These are phyloP conservation scores for Tubosaeta sp. DNA, from an alignment of 768 basidiomycete species.

Conservation along the genomic window DNA sequence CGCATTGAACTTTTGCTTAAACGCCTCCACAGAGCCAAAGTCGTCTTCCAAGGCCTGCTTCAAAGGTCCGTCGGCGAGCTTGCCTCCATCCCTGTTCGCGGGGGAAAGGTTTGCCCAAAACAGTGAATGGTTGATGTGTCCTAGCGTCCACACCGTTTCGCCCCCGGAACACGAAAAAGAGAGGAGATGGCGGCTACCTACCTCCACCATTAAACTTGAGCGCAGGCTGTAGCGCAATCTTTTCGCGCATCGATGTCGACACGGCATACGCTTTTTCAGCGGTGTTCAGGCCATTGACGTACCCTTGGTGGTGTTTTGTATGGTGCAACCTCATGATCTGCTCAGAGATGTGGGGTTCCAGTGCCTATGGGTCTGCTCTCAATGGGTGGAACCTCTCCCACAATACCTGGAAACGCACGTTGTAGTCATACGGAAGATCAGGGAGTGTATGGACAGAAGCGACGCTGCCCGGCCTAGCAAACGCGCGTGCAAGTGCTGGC, in stretches of 20 bases:
- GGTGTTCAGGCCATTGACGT: conserved; percentile 92
- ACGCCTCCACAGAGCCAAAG: conserved; percentile 82
- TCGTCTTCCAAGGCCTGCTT: conserved; percentile 72
- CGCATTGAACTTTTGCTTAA: conserved; percentile 85
- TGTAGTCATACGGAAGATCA: conserved; percentile 72
- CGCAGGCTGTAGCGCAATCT: conserved; percentile 83
- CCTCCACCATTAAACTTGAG: conserved; percentile 99
- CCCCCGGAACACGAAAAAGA: neutral
- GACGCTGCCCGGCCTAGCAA: conserved; percentile 37
- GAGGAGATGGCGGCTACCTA: conserved; percentile 19
- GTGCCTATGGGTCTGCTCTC: conserved; percentile 44
- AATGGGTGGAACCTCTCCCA: too few species aligned
- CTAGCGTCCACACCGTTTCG: conserved; percentile 30
- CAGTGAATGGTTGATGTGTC: conserved; percentile 91
- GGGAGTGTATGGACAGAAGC: conserved; percentile 71
- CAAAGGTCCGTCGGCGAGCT: conserved; percentile 60
- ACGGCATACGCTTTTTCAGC: conserved; percentile 82
- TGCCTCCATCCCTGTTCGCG: conserved; percentile 53
- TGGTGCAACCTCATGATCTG: conserved; percentile 96
- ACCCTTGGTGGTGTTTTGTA: conserved; percentile 86
- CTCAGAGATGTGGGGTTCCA: conserved; percentile 88
- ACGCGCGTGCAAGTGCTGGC: conserved; percentile 43
- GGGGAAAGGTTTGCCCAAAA: conserved; percentile 99
- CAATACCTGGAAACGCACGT: conserved; percentile 41
- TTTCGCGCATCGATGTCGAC: conserved; percentile 59